Conservation (phyloP, 2,329 filamentous ascomycete species). For the Colletotrichum sp. region DNA sequence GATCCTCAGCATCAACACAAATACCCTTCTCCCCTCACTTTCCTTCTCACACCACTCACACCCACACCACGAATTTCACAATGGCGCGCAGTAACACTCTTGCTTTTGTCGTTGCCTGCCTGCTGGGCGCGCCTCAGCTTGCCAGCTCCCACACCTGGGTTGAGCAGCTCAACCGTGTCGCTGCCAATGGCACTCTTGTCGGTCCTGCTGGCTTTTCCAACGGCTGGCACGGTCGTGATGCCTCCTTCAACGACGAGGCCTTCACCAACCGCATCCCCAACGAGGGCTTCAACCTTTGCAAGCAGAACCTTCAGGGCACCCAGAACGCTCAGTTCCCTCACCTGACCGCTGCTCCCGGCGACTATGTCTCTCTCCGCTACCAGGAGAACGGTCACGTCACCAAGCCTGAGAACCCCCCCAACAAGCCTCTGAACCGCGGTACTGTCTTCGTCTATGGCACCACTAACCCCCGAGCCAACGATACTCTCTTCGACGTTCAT, state of each 20-base stretch:
- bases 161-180: constrained; percentile 75
- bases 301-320: neutral
- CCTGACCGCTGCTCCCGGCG: constrained; percentile 65
- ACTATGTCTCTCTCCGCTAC: constrained; percentile 70
- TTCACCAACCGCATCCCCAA: constrained; percentile 70
- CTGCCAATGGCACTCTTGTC: constrained; percentile 74
- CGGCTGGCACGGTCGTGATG: constrained; percentile 65
- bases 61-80: neutral
- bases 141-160: constrained; percentile 78
- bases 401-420: constrained; percentile 56
- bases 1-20: neutral
- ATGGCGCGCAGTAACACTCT: constrained; percentile 20
- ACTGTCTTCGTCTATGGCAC: constrained; percentile 81
- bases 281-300: constrained; percentile 35
- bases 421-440: constrained; percentile 70
- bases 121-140: constrained; percentile 21
- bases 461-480: constrained; percentile 55
- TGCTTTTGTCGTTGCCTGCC: constrained; percentile 36
- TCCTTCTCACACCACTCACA: neutral
- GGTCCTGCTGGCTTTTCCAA: constrained; percentile 78
- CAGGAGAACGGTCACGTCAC: constrained; percentile 81
- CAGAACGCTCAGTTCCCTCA: constrained; percentile 55
- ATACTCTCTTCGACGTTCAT: constrained; percentile 69
- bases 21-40: neutral
- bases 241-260: constrained; percentile 61